phyloP scores from a whole-genome alignment of 2,329 filamentous ascomycete species.

The Talaromyces sp. region DNA sequence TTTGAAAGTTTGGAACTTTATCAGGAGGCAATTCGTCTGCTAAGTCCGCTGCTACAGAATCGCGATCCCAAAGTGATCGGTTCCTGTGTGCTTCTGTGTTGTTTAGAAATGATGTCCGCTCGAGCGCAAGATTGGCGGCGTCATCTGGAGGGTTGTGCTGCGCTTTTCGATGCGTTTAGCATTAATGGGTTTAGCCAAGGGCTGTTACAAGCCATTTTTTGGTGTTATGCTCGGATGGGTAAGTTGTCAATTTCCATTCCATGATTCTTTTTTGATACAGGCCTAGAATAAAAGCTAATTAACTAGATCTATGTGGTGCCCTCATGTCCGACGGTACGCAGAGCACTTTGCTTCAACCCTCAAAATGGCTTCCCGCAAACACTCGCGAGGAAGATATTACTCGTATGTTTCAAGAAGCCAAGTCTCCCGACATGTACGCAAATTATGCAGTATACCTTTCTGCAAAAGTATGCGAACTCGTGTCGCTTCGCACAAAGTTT shows the following conservation, averaged over 20 bases:
- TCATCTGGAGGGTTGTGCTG: conserved; percentile 56
- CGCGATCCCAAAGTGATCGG: conserved; percentile 51
- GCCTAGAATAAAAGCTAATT: background rate
- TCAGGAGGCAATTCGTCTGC: conserved; percentile 50
- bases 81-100: conserved; percentile 53
- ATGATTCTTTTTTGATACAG: background rate
- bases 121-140: conserved; percentile 51
- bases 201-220: conserved; percentile 54
- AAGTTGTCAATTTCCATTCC: conserved; percentile 15
- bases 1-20: conserved; percentile 54
- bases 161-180: conserved; percentile 50
- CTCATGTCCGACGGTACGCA: conserved; percentile 53
- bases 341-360: conserved; percentile 48
- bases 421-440: conserved; percentile 54
- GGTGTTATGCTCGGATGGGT: conserved; percentile 59
- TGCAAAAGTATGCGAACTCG: conserved; percentile 51
- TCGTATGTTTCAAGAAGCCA: conserved; percentile 29
- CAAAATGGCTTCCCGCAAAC: conserved; percentile 48
- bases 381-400: conserved; percentile 35
- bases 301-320: conserved; percentile 51
- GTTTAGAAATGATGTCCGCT: conserved; percentile 54
- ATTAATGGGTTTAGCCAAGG: conserved; percentile 53
- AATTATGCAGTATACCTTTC: conserved; percentile 59
- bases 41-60: conserved; percentile 48
- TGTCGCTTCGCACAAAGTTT: conserved; percentile 49